Evolutionary conservation across 257 asterid species (phyloP), one percentile per base, ranked within the genome.

Genomic region (Salvia rosmarinus): DNA sequence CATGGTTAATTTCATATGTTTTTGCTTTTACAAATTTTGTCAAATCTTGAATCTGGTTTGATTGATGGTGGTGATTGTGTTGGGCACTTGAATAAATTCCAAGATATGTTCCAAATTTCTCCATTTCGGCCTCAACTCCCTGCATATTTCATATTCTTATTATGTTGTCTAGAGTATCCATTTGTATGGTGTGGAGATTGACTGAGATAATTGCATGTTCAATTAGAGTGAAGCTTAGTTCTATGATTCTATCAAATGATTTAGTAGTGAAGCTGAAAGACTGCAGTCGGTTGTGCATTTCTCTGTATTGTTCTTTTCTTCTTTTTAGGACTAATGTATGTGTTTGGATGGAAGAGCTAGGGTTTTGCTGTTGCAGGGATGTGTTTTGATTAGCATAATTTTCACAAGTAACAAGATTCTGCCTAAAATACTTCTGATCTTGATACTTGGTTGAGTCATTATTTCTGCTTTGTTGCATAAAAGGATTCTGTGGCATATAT

Each of bases 21-120:
- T 20, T 69, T 57, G 58, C 62, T 73, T 25, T 66, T 75, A 75
- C 49, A 66, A 47, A 75, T 44, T 40, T 9, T 44, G 10, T 50
- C 9, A 47, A 55, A 35, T 44, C 17, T 21, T 64, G 5, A 35
- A 19, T 69, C 62, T 68, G 72, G 60, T 58, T 44, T 59, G 57
- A 39, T n/a, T 11, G 14, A 10, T 51, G 20, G 59, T 66, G 62
- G 25, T 59, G 32, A 35, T 63, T 69, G 42, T 74, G 77, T 11
- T 35, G 42, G 68, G 54, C 16, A 51, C 67, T 61, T 61, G 9
- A 34, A 37, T 16, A 28, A 55, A 25, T 12, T 47, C 40, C 23
- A 42, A 12, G 19, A 28, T 70, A 39, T 30, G 69, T 2, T 11
- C 57, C 42, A 37, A 47, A 43, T 46, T 12, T 3, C 59, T 43